phyloP scores from a whole-genome alignment of 129 eudicot species.

The Logfia minima region DNA sequence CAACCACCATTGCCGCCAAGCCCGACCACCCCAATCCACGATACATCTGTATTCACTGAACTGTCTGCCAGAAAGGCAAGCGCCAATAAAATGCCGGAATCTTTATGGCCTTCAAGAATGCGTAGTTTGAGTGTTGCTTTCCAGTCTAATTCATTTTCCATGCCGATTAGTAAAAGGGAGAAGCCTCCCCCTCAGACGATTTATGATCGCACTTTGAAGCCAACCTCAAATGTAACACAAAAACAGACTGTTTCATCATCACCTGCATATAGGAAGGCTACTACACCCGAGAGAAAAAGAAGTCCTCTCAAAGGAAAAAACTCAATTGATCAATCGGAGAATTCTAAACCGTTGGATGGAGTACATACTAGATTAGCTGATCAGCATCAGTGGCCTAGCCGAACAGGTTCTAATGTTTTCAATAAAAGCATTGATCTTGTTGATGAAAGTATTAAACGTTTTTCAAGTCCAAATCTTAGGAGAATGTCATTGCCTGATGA shows the following conservation, averaged over 20 bases:
- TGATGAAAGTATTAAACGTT: slow-evolving; percentile 39
- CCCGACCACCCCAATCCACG: slow-evolving; percentile 75
- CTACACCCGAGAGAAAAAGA: slow-evolving; percentile 90
- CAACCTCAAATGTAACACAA: slow-evolving; percentile 63
- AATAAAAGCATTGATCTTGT: slow-evolving; percentile 51
- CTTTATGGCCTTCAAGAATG: slow-evolving; percentile 93
- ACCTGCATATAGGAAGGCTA: slow-evolving; percentile 58
- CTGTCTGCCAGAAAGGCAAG: slow-evolving; percentile 52
- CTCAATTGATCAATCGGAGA: slow-evolving; percentile 59
- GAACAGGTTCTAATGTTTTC: slow-evolving; percentile 44
- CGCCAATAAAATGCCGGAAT: slow-evolving; percentile 59
- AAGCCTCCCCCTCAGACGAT: slow-evolving; percentile 57
- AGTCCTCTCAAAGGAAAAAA: slow-evolving; percentile 85
- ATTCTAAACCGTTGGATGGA: slow-evolving; percentile 78
- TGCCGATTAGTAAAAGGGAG: slow-evolving; percentile 76
- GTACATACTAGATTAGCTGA: slow-evolving; percentile 55
- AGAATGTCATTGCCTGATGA: slow-evolving; percentile 65
- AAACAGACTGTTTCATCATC: slow-evolving; percentile 50
- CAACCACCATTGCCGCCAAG: slow-evolving; percentile 53
- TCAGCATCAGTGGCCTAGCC: slow-evolving; percentile 93
- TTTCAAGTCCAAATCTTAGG: slow-evolving; percentile 40
- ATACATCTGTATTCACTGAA: slow-evolving; percentile 52
- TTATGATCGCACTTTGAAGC: slow-evolving; percentile 68
- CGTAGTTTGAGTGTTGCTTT: slow-evolving; percentile 87
- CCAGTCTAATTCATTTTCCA: slow-evolving; percentile 66